A percentile compares a stretch with the other conserved stretches of the same genome.
These are phyloP conservation scores for Glebionis coronaria DNA, from an alignment of 129 eudicot genomes.

Conservation along the genomic window DNA sequence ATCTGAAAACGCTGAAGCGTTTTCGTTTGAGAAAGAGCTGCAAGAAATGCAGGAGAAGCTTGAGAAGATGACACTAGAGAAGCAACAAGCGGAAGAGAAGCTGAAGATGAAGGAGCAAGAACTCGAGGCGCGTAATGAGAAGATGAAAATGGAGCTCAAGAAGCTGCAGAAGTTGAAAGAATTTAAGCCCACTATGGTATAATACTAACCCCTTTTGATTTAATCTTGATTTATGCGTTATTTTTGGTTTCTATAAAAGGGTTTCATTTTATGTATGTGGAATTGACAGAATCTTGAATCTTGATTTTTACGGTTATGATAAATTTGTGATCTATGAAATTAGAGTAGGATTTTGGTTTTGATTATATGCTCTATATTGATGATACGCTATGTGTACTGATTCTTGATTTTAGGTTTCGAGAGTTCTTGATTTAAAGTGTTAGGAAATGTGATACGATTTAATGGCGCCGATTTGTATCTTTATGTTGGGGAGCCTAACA, in stretches of 20 bases:
- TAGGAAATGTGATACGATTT: no score
- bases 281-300: slow-evolving; percentile 9
- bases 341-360: slow-evolving; percentile 4
- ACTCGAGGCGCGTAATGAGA: slow-evolving; percentile 43
- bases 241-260: neutral
- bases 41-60: slow-evolving; percentile 84
- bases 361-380: neutral
- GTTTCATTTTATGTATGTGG: neutral
- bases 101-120: slow-evolving; percentile 72
- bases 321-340: slow-evolving; percentile 1
- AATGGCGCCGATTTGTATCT: neutral
- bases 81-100: slow-evolving; percentile 73
- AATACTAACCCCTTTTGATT: neutral
- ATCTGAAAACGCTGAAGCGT: neutral
- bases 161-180: slow-evolving; percentile 90
- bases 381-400: neutral
- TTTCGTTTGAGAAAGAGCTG: slow-evolving; percentile 59
- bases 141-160: slow-evolving; percentile 76
- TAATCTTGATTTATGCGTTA: neutral
- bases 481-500: no score
- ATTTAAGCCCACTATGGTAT: slow-evolving; percentile 83
- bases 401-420: neutral
- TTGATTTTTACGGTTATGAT: neutral
- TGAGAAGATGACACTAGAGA: slow-evolving; percentile 68
- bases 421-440: neutral